Evolutionary conservation across 2,329 filamentous ascomycete species (phyloP).

Genomic region (Uncinocarpus reesii): DNA sequence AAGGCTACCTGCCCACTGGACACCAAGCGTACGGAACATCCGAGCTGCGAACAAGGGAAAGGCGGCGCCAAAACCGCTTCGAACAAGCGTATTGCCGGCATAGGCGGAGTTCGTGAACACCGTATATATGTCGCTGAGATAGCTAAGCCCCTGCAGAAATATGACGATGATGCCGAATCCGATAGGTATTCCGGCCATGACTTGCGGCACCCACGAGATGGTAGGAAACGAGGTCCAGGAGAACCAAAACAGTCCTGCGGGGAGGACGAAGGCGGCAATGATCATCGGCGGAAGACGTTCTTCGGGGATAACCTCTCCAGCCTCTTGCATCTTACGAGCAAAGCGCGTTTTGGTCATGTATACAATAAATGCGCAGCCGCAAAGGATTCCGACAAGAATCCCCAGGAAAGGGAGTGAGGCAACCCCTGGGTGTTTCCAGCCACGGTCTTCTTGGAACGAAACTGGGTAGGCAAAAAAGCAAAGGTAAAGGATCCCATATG

Average conservation of each 20-base stretch:
- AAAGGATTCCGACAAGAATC: constrained; percentile 37
- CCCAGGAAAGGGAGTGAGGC: constrained; percentile 40
- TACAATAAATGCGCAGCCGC: constrained; percentile 30
- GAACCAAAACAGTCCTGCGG: constrained; percentile 40
- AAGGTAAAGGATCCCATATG: constrained; percentile 29
- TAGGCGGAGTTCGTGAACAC: constrained; percentile 51
- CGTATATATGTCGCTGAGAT: constrained; percentile 52
- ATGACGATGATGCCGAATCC: constrained; percentile 37
- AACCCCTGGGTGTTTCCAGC: constrained; percentile 32
- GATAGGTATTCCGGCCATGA: constrained; percentile 35
- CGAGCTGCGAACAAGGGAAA: constrained; percentile 58
- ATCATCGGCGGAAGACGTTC: constrained; percentile 39
- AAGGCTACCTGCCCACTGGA: constrained; percentile 33
- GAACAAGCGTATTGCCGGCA: constrained; percentile 71
- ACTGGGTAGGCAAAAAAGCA: constrained; percentile 36
- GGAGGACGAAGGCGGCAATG: constrained; percentile 34
- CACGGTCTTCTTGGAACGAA: constrained; percentile 34
- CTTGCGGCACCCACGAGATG: constrained; percentile 38
- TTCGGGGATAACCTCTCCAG: constrained; percentile 31
- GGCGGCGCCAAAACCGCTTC: constrained; percentile 66
- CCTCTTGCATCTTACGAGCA: constrained; percentile 31
- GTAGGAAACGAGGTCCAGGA: constrained; percentile 37
- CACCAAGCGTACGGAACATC: constrained; percentile 32
- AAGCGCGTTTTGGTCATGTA: constrained; percentile 35
- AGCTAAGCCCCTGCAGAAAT: constrained; percentile 38